Percentiles rank a stretch among this genome's conserved stretches.
These are phyloP conservation scores for Pichia sp. DNA, from an alignment of 1,139 yeast genomes.

Conservation along the genomic window DNA sequence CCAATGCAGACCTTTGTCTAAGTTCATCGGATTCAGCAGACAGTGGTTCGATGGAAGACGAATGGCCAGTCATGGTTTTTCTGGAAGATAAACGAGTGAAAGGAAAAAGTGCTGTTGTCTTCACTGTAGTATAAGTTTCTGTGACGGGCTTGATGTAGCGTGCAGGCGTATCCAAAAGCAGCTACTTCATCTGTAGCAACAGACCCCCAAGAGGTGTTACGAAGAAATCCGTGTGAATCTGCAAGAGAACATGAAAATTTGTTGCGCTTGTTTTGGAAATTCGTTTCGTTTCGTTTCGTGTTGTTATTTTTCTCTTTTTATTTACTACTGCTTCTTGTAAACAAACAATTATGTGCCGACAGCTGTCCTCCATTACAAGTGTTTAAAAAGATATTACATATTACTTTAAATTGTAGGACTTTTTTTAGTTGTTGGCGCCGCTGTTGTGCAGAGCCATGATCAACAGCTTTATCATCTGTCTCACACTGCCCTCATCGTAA, in stretches of 20 bases:
- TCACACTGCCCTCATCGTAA: slow-evolving; percentile 52
- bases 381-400: neutral
- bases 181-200: no score
- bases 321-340: no score
- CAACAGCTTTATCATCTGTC: slow-evolving; percentile 23
- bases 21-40: slow-evolving; percentile 1
- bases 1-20: slow-evolving; percentile 6
- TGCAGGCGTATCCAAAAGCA: no score
- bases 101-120: no score
- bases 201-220: no score
- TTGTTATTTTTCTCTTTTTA: no score
- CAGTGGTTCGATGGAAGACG: slow-evolving; percentile 7
- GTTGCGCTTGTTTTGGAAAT: neutral
- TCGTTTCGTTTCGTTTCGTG: no score
- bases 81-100: no score
- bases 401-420: neutral
- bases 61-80: slow-evolving; percentile 10
- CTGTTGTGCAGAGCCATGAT: slow-evolving; percentile 7
- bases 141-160: no score
- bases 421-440: slow-evolving; percentile 9
- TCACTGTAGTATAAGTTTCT: no score
- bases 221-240: no score
- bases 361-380: neutral
- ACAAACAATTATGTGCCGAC: no score
- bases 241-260: neutral